Evolutionary conservation across 2,329 filamentous ascomycete species (phyloP), one percentile per base, ranked within the genome.

Genomic region (Blastomyces emzantsi): DNA sequence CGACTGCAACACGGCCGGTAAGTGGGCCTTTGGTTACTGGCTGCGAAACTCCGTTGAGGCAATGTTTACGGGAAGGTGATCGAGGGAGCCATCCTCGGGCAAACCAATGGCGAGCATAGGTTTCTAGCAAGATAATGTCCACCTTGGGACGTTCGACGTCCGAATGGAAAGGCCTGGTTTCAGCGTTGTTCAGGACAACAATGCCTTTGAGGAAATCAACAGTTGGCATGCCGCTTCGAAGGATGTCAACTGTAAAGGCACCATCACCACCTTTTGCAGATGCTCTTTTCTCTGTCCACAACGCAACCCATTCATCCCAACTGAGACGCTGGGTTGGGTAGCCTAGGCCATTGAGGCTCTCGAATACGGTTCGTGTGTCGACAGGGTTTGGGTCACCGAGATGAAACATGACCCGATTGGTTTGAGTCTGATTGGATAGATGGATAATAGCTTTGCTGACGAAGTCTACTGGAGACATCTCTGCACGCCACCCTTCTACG

Each of bases 391-490:
- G 84, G 67, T 92, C 88, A 6, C 89, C 89, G 0, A 92, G 79
- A 69, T 92, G 90, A 75, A 90, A 90, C 8, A 92, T 76, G 0
- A 81, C 80, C 69, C 90, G 87, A 11, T 85, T 80, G 0, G 81
- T 79, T 28, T 64, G 41, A 0, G 78, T 82, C 64, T 90, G 82
- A 67, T 87, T 85, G 51, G 87, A 82, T 25, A 92, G 81, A 22
- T 88, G 85, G 30, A 89, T 78, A 67, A 93, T 90, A 3, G 88
- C 85, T 66, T 85, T 86, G 75, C 86, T 89, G 64, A 92, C 88
- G 70, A 90, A 92, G 74, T 93, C 89, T 17, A 91, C 90, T 0
- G 90, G 89, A 0, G 90, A 92, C 89, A 92, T 92, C 76, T 93
- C 90, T 1, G 88, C 84, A 60, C 87, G 84, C 90, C 90, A 93